Evolutionary conservation across 148 eudicot species (phyloP).

Genomic region (Chenopodium berlandieri): DNA sequence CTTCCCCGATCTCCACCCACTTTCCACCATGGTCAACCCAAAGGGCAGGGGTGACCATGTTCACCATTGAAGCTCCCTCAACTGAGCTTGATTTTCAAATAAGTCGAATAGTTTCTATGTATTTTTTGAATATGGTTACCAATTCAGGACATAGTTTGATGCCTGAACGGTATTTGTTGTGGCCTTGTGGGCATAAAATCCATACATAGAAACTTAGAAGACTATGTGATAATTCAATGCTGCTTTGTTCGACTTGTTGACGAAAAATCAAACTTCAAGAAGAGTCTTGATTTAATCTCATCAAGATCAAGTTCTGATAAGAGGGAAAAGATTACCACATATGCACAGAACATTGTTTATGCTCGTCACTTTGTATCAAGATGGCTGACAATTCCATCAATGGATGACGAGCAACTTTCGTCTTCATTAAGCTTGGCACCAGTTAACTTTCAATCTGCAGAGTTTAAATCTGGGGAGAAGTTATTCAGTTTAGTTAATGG

Average conservation of each 20-base stretch:
- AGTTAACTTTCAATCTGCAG: slow-evolving; percentile 2
- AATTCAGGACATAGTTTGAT: background rate
- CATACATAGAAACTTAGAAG: background rate
- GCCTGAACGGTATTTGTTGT: too few species aligned
- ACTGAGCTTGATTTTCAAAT: too few species aligned
- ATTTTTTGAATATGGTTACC: too few species aligned
- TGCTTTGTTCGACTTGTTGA: too few species aligned
- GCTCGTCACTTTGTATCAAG: slow-evolving; percentile 18
- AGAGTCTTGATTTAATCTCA: slow-evolving; percentile 8
- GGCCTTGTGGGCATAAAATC: too few species aligned
- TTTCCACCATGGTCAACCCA: too few species aligned
- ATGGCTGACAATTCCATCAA: slow-evolving; percentile 16
- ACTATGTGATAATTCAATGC: too few species aligned
- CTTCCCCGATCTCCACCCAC: too few species aligned
- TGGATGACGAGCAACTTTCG: slow-evolving; percentile 14
- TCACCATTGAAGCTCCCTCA: too few species aligned
- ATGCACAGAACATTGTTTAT: background rate
- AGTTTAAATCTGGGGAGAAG: slow-evolving; percentile 8
- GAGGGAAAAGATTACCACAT: background rate
- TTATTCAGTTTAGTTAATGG: slow-evolving; percentile 12
- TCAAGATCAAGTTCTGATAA: background rate
- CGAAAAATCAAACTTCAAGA: background rate
- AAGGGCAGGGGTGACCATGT: too few species aligned
- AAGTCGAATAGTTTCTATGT: too few species aligned
- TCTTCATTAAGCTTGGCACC: slow-evolving; percentile 19